A percentile compares a stretch with the other conserved stretches of the same genome.
Evolutionary conservation across 2,329 filamentous ascomycete genomes (phyloP).

Genomic region (Gliomastix tumulicola): DNA sequence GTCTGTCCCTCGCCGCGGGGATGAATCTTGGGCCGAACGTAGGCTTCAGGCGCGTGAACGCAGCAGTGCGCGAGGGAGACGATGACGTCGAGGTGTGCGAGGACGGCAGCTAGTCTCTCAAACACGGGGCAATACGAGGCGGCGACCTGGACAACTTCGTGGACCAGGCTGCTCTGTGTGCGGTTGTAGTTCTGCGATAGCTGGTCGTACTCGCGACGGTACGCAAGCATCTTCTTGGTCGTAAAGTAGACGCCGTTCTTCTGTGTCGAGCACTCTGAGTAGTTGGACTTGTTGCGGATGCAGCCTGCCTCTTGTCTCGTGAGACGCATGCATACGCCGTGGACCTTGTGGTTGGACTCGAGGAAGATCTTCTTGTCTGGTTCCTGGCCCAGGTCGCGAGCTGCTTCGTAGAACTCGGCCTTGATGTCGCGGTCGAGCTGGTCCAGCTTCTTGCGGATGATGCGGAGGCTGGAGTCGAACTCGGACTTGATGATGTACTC

Average conservation of each 20-base stretch:
- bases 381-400: slow-evolving; percentile 79
- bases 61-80: slow-evolving; percentile 90
- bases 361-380: slow-evolving; percentile 98
- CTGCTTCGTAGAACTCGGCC: slow-evolving; percentile 68
- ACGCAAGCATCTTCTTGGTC: slow-evolving; percentile 69
- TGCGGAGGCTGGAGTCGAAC: slow-evolving; percentile 81
- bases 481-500: slow-evolving; percentile 99
- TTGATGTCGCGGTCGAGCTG: slow-evolving; percentile 78
- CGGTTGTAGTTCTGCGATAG: slow-evolving; percentile 91
- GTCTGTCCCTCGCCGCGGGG: slow-evolving; percentile 82
- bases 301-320: slow-evolving; percentile 87
- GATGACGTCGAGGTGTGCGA: slow-evolving; percentile 93
- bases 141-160: slow-evolving; percentile 87
- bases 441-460: slow-evolving; percentile 89
- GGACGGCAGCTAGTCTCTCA: slow-evolving; percentile 78
- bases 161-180: slow-evolving; percentile 84
- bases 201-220: slow-evolving; percentile 89
- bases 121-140: slow-evolving; percentile 92
- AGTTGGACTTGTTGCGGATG: slow-evolving; percentile 84
- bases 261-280: slow-evolving; percentile 94
- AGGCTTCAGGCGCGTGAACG: slow-evolving; percentile 85
- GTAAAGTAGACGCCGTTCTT: slow-evolving; percentile 99
- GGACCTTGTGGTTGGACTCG: slow-evolving; percentile 81
- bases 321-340: slow-evolving; percentile 93
- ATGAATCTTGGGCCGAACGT: slow-evolving; percentile 87